These are phyloP conservation scores for Lachnellula suecica DNA, from an alignment of 2,329 filamentous ascomycete species.

Conservation along the genomic window DNA sequence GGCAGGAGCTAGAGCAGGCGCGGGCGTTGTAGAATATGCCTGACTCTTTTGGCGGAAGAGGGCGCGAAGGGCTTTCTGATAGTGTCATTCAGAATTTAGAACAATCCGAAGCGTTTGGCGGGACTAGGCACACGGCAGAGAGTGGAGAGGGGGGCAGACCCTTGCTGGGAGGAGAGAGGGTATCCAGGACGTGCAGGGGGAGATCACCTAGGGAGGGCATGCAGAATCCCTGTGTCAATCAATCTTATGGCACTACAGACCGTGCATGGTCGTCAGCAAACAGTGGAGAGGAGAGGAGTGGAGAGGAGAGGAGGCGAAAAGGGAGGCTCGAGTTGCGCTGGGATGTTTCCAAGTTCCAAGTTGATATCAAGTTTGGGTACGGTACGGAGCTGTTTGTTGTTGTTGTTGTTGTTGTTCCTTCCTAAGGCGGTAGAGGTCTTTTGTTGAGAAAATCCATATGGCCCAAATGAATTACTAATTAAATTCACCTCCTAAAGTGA, in stretches of 20 bases:
- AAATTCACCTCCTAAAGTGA: no score
- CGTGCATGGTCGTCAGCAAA: background rate
- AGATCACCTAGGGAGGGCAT: no score
- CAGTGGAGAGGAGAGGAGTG: background rate
- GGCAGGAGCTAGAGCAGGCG: background rate
- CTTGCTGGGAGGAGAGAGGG: background rate
- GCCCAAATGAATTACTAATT: no score
- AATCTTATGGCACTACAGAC: no score
- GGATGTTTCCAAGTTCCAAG: no score
- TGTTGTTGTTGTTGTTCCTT: no score
- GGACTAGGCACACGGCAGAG: background rate
- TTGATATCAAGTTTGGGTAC: no score
- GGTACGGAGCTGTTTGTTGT: no score
- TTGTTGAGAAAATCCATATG: no score
- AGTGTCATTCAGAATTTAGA: background rate
- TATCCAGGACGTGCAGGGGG: background rate
- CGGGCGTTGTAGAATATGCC: slow-evolving; percentile 4
- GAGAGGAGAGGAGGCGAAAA: no score
- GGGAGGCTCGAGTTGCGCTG: background rate
- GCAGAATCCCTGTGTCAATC: background rate
- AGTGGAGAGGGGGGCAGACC: background rate
- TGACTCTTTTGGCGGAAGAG: slow-evolving; percentile 6
- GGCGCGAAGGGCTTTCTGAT: slow-evolving; percentile 10
- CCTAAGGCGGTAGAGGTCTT: no score
- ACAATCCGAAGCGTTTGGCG: background rate